Evolutionary conservation across 495 filamentous ascomycete species (phyloP), one percentile per base, ranked within the genome.

Genomic region (Hypoxylon fuscum): DNA sequence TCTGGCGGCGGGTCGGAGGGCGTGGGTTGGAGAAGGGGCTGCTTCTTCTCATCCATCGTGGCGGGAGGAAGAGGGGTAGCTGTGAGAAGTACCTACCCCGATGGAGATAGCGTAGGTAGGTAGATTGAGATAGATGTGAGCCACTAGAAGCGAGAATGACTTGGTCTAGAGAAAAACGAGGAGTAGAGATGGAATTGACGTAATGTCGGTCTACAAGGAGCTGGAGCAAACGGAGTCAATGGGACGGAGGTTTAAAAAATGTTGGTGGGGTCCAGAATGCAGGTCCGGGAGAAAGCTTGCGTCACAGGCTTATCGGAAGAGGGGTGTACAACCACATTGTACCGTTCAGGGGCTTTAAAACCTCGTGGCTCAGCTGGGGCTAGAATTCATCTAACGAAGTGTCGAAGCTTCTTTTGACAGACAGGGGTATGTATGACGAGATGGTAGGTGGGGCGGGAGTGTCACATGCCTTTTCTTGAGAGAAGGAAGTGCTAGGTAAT

Each of bases 1-100:
- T 72, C 68, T 6, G 79, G 79, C 0, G 77, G 74, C 11, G 74
- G 69, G 23, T 78, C 76, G 21, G 71, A 69, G 21, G 76, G 76
- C 25, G 65, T 66, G 23, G 70, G 43, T 45, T 68, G 55, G 21
- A 43, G 37, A 34, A 53, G 43, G 6, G 58, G 66, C 49, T 69
- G 66, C 49, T 69, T 57, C 46, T 56, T 62, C 31, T 62, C 59
- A 37, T 69, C 69, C 69, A 72, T 70, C 40, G 48, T 62, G 45
- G 29, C 11, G 55, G 59, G 41, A 5, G 21, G 40, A 14, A 29
- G n/a, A 5, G 6, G 15, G 31, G 21, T 10, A 10, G 38, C n/a
- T 40, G 17, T 44, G 15, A 11, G 12, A 12, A 14, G 32, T 35
- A 27, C 11, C 3, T 7, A 34, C 9, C 31, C n/a, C 10, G 31